A percentile compares a stretch with the other conserved stretches of the same genome.
Evolutionary conservation across 1,284 basidiomycete genomes (phyloP).

Genomic region (Irpex rosettiformis): DNA sequence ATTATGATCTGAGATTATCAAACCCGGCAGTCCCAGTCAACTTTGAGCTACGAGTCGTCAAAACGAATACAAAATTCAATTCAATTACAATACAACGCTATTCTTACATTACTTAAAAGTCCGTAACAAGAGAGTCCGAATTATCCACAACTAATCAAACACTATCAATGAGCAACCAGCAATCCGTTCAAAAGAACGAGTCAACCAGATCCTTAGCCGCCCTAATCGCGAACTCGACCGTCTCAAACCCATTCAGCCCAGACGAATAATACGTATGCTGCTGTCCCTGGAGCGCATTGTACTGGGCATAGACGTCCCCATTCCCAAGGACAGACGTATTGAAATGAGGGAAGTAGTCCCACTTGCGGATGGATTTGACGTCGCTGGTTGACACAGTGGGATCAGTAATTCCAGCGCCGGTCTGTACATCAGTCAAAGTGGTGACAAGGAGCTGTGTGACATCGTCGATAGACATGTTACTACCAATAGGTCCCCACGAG

Average conservation of each 20-base stretch:
- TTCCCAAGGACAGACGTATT: neutral
- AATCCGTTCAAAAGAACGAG: neutral
- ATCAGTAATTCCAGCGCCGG: neutral
- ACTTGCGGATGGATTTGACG: neutral
- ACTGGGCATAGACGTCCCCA: neutral
- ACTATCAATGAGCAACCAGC: too few relatives aligned
- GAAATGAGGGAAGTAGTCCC: conserved; percentile 3
- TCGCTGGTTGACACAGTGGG: neutral
- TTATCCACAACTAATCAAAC: too few relatives aligned
- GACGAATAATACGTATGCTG: conserved; percentile 3
- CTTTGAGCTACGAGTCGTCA: too few relatives aligned
- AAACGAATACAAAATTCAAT: too few relatives aligned
- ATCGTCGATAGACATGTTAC: neutral
- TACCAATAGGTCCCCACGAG: neutral
- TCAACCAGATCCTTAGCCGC: neutral
- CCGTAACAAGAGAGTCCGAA: too few relatives aligned
- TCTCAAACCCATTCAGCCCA: conserved; percentile 1
- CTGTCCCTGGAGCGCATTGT: neutral
- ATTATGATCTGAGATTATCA: too few relatives aligned
- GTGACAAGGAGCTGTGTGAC: neutral
- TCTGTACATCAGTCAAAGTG: neutral
- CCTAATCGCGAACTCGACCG: neutral
- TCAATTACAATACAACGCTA: too few relatives aligned
- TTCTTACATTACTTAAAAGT: too few relatives aligned
- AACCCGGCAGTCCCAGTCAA: too few relatives aligned